These are phyloP conservation scores for Ophiorrhiza pumila DNA, from an alignment of 257 asterid species.

Conservation along the genomic window DNA sequence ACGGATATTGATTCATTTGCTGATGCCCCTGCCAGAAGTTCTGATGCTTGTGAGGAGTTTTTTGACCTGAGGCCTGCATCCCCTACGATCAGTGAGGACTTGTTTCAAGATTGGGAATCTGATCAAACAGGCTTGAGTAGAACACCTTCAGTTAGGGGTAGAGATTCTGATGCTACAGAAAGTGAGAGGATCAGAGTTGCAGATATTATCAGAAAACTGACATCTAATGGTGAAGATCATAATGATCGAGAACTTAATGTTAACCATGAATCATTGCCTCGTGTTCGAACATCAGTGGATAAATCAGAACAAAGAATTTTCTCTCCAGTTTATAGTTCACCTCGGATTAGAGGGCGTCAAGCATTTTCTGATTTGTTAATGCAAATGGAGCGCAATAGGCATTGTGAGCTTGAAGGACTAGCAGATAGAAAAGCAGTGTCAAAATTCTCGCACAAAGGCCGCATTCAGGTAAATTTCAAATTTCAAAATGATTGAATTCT, in stretches of 20 bases:
- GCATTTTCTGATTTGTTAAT: constrained; percentile 56
- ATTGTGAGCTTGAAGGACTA: constrained; percentile 54
- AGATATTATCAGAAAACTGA: constrained; percentile 59
- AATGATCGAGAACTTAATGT: constrained; percentile 13
- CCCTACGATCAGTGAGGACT: constrained; percentile 32
- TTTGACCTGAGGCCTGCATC: constrained; percentile 19
- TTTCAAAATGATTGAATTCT: not conserved
- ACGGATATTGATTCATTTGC: constrained; percentile 12
- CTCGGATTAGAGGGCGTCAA: constrained; percentile 75
- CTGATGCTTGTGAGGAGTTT: constrained; percentile 24
- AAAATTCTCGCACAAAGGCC: constrained; percentile 69
- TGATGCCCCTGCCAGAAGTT: not conserved
- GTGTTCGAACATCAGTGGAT: constrained; percentile 40
- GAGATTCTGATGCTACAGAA: constrained; percentile 57
- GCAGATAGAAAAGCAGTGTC: constrained; percentile 52
- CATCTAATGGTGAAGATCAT: constrained; percentile 28
- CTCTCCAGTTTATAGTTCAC: constrained; percentile 38
- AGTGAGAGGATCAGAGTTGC: constrained; percentile 68
- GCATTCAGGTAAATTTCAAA: constrained; percentile 54
- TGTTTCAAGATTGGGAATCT: constrained; percentile 55
- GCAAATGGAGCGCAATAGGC: constrained; percentile 59
- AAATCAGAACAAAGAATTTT: constrained; percentile 31
- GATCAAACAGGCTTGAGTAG: constrained; percentile 36
- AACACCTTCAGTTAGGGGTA: constrained; percentile 37
- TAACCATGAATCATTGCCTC: constrained; percentile 33